A percentile compares a stretch with the other conserved stretches of the same genome.
phyloP scores from a whole-genome alignment of 2,329 filamentous ascomycete species.

The Blastomyces gilchristii region DNA sequence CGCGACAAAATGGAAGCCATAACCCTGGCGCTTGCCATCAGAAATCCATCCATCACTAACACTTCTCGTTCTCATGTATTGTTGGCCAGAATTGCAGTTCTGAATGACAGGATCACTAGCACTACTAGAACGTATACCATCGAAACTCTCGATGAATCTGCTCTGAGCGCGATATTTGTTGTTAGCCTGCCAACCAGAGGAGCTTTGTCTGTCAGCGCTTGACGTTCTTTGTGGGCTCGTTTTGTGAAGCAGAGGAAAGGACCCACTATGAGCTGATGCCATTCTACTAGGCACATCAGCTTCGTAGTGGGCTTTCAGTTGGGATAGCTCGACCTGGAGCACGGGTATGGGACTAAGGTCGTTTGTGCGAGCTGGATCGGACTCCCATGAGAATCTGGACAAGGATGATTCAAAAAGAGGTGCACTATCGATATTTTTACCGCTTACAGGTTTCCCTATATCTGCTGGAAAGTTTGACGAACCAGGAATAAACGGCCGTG shows the following conservation, averaged over 20 bases:
- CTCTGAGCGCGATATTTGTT: constrained; percentile 16
- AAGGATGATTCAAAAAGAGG: not conserved
- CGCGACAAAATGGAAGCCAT: constrained; percentile 30
- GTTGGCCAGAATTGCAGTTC: not conserved
- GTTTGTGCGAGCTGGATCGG: not conserved
- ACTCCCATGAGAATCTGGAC: not conserved
- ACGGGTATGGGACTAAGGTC: not conserved
- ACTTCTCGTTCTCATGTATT: constrained; percentile 5
- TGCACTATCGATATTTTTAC: not conserved
- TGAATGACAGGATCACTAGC: not conserved
- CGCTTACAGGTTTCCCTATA: not conserved
- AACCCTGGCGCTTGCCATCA: constrained; percentile 31
- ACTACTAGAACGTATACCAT: constrained; percentile 12
- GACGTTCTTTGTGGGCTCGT: not conserved
- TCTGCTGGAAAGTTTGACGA: not conserved
- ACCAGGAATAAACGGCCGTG: not conserved
- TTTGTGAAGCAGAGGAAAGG: not conserved
- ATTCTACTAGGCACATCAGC: not conserved
- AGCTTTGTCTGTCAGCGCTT: not conserved
- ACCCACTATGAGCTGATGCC: not conserved
- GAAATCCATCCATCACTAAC: constrained; percentile 35
- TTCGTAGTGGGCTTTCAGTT: not conserved
- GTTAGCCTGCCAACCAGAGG: not conserved
- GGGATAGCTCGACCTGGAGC: not conserved
- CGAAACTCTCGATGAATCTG: constrained; percentile 28